Evolutionary conservation across 2,329 filamentous ascomycete species (phyloP), one percentile per base, ranked within the genome.

Genomic region (Aspergillus novoparasiticus): DNA sequence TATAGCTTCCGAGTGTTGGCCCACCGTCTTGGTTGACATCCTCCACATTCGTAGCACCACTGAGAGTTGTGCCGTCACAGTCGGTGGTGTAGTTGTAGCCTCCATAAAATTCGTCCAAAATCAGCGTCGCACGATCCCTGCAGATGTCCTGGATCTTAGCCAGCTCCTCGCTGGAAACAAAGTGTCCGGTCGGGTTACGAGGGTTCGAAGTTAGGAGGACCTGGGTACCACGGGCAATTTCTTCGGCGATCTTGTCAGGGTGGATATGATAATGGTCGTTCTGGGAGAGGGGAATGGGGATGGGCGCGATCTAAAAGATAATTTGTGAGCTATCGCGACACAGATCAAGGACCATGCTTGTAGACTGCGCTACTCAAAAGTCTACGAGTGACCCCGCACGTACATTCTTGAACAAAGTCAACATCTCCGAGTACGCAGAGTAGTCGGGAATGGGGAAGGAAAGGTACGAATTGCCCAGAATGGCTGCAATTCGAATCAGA

Each of bases 391-490:
- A 57, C 6, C 10, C 32, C 45, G 9, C 23, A 71, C 76, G 63
- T 59, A 80, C 78, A 79, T 97, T 97, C 81, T 92, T 93, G 86
- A 98, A 97, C 63, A 97, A 83, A 62, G 90, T 93, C 81, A 97
- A 81, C 94, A 98, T 97, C 83, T 97, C 94, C 75, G 96, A 97
- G 84, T 98, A 98, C 2, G 94, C 94, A 3, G 94, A 97, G 81
- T 97, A 97, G 78, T 97, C 91, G 53, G 92, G 92, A 75, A 96
- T 92, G 80, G 96, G 97, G 85, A 97, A 97, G 48, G 90, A 92
- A 66, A 97, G 84, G 75, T 96, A 96, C 60, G 93, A 90, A 77
- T 96, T 96, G 68, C 94, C 94, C 70, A 98, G 81, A 6, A 98
- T 93, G 58, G 94, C 94, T 23, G 94, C 94, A 76, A 98, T 97